These are phyloP conservation scores for Aspergillus pseudoglaucus DNA, from an alignment of 2,329 filamentous ascomycete genomes.

Conservation along the genomic window DNA sequence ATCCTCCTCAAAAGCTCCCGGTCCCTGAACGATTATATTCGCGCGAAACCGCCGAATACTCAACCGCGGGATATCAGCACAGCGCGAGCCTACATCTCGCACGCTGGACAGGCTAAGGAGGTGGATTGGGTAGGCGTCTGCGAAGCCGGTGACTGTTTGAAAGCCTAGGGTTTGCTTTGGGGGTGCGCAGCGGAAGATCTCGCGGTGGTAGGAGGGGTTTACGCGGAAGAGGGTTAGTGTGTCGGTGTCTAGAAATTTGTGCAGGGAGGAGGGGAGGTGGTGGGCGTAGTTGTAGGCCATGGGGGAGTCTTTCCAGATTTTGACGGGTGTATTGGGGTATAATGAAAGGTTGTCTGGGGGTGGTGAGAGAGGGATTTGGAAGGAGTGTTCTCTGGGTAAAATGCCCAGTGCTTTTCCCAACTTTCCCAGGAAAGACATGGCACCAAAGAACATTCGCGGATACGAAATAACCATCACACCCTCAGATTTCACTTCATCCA, in stretches of 20 bases:
- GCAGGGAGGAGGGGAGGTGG: constrained; percentile 44
- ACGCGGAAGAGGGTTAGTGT: constrained; percentile 49
- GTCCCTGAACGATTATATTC: constrained; percentile 52
- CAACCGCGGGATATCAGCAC: constrained; percentile 38
- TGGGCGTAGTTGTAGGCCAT: constrained; percentile 32
- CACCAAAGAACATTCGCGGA: constrained; percentile 19
- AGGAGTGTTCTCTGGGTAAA: constrained; percentile 34
- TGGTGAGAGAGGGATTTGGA: constrained; percentile 50
- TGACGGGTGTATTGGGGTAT: constrained; percentile 44
- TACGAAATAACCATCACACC: constrained; percentile 50
- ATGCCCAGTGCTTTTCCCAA: constrained; percentile 25
- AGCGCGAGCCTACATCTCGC: constrained; percentile 42
- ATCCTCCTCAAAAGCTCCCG: constrained; percentile 50
- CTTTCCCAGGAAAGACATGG: constrained; percentile 11
- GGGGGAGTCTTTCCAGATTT: constrained; percentile 52
- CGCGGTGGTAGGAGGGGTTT: constrained; percentile 38
- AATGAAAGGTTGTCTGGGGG: constrained; percentile 32
- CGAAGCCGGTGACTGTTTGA: constrained; percentile 49
- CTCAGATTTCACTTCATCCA: constrained; percentile 44
- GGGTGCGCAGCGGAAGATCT: constrained; percentile 50
- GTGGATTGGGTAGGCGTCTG: constrained; percentile 55
- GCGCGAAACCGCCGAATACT: constrained; percentile 51
- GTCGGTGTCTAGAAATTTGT: constrained; percentile 36
- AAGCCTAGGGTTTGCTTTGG: constrained; percentile 46
- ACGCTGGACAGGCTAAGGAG: constrained; percentile 51